Base-by-base conservation (phyloP, 768 basidiomycete genomes). In the Cystobasidium tubakii region DNA sequence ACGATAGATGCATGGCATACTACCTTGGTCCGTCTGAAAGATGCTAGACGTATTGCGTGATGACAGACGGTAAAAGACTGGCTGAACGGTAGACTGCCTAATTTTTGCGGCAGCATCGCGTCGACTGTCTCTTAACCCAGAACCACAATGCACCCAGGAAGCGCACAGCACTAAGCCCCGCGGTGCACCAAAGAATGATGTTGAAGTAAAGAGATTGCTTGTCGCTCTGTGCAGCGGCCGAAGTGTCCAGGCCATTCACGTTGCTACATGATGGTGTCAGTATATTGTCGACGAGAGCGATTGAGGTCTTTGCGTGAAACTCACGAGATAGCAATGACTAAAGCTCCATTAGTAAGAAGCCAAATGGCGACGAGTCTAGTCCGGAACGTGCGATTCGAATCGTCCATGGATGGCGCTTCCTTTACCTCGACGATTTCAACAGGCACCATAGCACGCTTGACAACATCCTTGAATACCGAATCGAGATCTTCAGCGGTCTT, bases 341-440 rank as follows among this genome's bases (percentile, higher is more conserved):
- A 23, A 7, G 44, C 63, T n/a, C 36, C 63, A 25, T 74, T 67
- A 19, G 62, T 73, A 9, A 75, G 39, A 27, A 69, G 31, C 75
- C 75, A 75, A 31, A 74, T 65, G 1, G 69, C 15, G 12, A 75
- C 66, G 15, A 75, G 27, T 1, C 91, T 88, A 1, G 92, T 93
- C 73, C 91, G 88, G 88, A 94, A 94, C 17, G 92, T 93, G 83
- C 88, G 90, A 83, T 93, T 93, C 82, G 88, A 84, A 79, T 94
- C 91, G 79, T 93, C 91, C 54, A 71, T 71, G 17, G 54, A 31
- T 2, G 54, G 69, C 54, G 19, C 39, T 54, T 71, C 69, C 7
- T 34, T 29, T 1, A 33, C 43, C 33, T 62, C 69, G 55, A 23
- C 33, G 31, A 23, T 29, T 3, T 33, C 69, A 2, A 71, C 55